Evolutionary conservation across 129 eudicot genomes (phyloP).

Genomic region (Pulicaria dysenterica): DNA sequence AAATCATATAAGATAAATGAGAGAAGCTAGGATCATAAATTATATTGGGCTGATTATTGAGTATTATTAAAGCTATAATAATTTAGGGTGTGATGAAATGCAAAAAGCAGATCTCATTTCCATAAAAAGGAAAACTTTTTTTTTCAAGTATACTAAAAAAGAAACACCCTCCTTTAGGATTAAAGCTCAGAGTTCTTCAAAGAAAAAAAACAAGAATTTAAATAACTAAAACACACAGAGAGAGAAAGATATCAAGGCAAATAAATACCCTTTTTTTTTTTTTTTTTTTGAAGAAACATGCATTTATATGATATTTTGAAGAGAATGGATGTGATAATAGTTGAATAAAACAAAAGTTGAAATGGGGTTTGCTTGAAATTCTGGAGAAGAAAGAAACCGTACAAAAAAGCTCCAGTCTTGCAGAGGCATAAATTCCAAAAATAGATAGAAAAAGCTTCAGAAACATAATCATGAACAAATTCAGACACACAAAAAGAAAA

Average conservation of each 20-base stretch:
- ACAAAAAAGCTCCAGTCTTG: constrained; percentile 38
- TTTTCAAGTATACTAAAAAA: constrained; percentile 43
- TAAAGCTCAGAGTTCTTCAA: constrained; percentile 46
- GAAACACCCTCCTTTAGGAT: constrained; percentile 40
- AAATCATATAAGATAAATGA: not conserved
- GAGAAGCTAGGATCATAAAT: constrained; percentile 39
- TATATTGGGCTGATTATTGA: constrained; percentile 22
- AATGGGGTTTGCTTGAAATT: constrained; percentile 38
- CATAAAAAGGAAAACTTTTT: constrained; percentile 62
- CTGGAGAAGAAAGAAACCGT: constrained; percentile 38
- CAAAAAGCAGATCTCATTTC: constrained; percentile 71
- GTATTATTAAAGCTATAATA: constrained; percentile 26
- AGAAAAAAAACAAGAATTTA: constrained; percentile 58
- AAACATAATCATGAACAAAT: constrained; percentile 24
- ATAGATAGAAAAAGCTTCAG: constrained; percentile 16
- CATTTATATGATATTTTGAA: not conserved
- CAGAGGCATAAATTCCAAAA: constrained; percentile 35
- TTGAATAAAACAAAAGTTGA: not conserved
- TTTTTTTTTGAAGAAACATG: constrained; percentile 11
- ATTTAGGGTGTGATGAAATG: constrained; percentile 62
- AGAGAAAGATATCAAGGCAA: constrained; percentile 1
- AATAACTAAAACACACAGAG: constrained; percentile 38
- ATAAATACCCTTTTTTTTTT: too few species aligned
- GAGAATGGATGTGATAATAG: not conserved
- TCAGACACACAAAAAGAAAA: constrained; percentile 17